phyloP scores from a whole-genome alignment of 441 rosid species.

The Raphanus hybrid region DNA sequence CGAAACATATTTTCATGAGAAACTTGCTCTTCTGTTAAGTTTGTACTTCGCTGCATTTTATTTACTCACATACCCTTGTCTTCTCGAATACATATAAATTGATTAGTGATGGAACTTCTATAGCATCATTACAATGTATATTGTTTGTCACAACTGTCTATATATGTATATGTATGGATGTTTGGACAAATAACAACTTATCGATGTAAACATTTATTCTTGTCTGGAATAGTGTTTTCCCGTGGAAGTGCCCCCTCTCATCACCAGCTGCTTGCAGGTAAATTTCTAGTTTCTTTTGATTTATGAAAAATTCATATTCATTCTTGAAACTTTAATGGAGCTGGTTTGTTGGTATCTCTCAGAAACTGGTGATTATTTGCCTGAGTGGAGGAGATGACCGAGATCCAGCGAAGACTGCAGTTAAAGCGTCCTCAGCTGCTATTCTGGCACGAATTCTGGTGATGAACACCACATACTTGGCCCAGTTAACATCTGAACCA shows the following conservation, averaged over 20 bases:
- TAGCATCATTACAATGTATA: conserved; percentile 7
- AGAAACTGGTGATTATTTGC: conserved; percentile 88
- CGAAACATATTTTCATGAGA: conserved; percentile 5
- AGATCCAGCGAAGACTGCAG: conserved; percentile 87
- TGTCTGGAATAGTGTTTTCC: conserved; percentile 75
- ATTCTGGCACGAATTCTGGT: conserved; percentile 94
- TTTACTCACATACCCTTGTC: not conserved
- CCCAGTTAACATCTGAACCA: conserved; percentile 86
- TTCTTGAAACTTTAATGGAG: not conserved
- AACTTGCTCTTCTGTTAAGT: not conserved
- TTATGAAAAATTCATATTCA: conserved; percentile 15
- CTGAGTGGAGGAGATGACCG: conserved; percentile 87
- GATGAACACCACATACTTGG: conserved; percentile 87
- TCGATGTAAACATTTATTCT: conserved; percentile 20
- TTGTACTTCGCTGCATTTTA: conserved; percentile 6
- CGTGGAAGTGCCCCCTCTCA: conserved; percentile 80
- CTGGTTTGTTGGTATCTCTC: conserved; percentile 26
- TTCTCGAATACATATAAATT: conserved; percentile 5
- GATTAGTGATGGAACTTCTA: not conserved
- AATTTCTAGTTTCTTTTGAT: conserved; percentile 25
- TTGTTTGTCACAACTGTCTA: conserved; percentile 10
- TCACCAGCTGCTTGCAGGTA: conserved; percentile 87
- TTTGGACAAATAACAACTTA: conserved; percentile 10
- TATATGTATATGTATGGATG: conserved; percentile 8
- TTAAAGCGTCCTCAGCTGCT: conserved; percentile 84